phyloP scores from a whole-genome alignment of 169 alveolate species.

The Amoebophrya sp. region DNA sequence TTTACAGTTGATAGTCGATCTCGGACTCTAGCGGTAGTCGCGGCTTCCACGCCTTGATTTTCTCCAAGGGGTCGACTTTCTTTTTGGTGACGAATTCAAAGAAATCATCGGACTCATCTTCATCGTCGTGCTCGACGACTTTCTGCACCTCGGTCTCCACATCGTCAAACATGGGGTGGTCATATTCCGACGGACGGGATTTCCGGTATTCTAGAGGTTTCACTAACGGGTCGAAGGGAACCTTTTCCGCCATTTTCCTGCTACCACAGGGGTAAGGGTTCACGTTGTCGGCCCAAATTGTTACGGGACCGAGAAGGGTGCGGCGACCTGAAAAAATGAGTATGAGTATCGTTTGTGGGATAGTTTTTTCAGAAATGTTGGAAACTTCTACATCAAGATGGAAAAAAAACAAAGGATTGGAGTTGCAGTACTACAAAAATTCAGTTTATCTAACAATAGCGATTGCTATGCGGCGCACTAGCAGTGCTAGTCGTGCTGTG shows the following conservation, averaged over 20 bases:
- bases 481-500: too few relatives aligned
- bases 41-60: not conserved
- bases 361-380: too few relatives aligned
- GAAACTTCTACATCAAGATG: too few relatives aligned
- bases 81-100: not conserved
- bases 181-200: not conserved
- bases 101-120: not conserved
- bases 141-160: not conserved
- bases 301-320: not conserved
- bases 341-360: too few relatives aligned
- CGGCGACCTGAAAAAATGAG: not conserved
- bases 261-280: not conserved
- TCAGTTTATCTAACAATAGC: too few relatives aligned
- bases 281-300: not conserved
- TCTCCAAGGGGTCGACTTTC: conserved; percentile 7
- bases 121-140: not conserved
- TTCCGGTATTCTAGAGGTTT: not conserved
- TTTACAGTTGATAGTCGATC: too few relatives aligned
- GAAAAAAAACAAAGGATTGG: too few relatives aligned
- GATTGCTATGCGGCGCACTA: too few relatives aligned
- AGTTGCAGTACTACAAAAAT: too few relatives aligned
- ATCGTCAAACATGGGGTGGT: not conserved
- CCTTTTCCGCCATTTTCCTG: not conserved
- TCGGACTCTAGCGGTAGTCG: not conserved
- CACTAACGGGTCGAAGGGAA: not conserved